These are phyloP conservation scores for Zygoascus bituminiphila DNA, from an alignment of 805 yeast species.

Conservation along the genomic window DNA sequence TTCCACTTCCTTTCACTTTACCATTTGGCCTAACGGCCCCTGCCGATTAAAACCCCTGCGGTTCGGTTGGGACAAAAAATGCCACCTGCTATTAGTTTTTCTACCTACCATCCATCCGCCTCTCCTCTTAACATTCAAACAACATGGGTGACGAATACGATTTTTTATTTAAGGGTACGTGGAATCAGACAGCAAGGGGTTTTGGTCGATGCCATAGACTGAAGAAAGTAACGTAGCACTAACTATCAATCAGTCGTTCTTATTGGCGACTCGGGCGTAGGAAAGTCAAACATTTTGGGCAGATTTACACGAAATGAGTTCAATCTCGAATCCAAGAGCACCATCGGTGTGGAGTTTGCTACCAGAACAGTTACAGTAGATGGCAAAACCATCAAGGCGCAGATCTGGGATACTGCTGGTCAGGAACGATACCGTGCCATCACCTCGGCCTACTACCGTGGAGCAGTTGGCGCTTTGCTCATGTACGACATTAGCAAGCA, in stretches of 20 bases:
- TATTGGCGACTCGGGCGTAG: constrained; percentile 96
- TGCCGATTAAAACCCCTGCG: no score
- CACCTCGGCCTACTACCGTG: constrained; percentile 94
- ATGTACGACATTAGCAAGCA: constrained; percentile 95
- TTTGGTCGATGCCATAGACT: no score
- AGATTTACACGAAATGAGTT: constrained; percentile 95
- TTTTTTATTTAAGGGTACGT: constrained; percentile 64
- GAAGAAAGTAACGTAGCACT: neutral
- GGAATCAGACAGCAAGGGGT: neutral
- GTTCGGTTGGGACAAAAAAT: neutral
- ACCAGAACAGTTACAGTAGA: constrained; percentile 91
- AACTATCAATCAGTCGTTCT: constrained; percentile 54
- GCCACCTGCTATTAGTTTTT: neutral
- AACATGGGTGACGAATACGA: constrained; percentile 69
- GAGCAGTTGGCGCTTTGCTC: constrained; percentile 95
- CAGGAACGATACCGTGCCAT: constrained; percentile 98
- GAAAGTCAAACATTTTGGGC: constrained; percentile 86
- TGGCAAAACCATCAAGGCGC: constrained; percentile 92
- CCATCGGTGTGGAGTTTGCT: constrained; percentile 98
- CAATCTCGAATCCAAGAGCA: constrained; percentile 85
- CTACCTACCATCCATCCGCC: neutral
- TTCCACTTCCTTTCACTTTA: no score
- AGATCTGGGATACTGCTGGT: constrained; percentile 99
- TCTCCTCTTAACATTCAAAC: no score
- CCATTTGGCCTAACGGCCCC: no score